Evolutionary conservation across 2,329 filamentous ascomycete species (phyloP).

Genomic region (Plenodomus tracheiphilus): DNA sequence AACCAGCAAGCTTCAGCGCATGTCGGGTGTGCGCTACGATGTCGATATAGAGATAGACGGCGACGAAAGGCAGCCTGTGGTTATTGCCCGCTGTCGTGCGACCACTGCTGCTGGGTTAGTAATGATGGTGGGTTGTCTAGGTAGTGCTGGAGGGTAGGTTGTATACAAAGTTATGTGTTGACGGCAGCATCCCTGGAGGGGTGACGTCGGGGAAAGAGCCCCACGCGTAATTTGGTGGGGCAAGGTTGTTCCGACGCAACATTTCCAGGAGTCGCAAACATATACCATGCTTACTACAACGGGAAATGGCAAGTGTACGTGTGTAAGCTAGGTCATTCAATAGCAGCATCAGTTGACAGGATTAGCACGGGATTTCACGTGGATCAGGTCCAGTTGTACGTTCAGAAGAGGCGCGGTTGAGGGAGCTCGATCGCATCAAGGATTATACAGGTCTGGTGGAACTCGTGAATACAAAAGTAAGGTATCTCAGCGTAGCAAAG

Average conservation of each 20-base stretch:
- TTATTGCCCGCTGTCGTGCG: slow-evolving; percentile 19
- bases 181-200: slow-evolving; percentile 16
- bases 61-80: slow-evolving; percentile 9
- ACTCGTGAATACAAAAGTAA: slow-evolving; percentile 67
- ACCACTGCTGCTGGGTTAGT: slow-evolving; percentile 41
- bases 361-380: slow-evolving; percentile 82
- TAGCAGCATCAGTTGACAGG: slow-evolving; percentile 14
- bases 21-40: slow-evolving; percentile 13
- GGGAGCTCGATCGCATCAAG: slow-evolving; percentile 74
- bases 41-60: slow-evolving; percentile 15
- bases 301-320: slow-evolving; percentile 48
- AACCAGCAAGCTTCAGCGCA: slow-evolving; percentile 19
- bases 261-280: slow-evolving; percentile 13
- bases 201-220: slow-evolving; percentile 25
- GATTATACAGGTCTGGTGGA: slow-evolving; percentile 74
- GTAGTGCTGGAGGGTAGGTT: slow-evolving; percentile 17
- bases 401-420: slow-evolving; percentile 70
- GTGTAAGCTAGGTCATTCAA: background rate
- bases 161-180: slow-evolving; percentile 10
- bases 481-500: background rate
- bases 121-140: slow-evolving; percentile 27
- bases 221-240: slow-evolving; percentile 34
- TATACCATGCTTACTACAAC: slow-evolving; percentile 1
- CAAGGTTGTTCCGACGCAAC: slow-evolving; percentile 29
- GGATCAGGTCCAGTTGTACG: slow-evolving; percentile 54